These are phyloP conservation scores for Colletotrichum ledebouriae DNA, from an alignment of 2,329 filamentous ascomycete genomes.

Conservation along the genomic window DNA sequence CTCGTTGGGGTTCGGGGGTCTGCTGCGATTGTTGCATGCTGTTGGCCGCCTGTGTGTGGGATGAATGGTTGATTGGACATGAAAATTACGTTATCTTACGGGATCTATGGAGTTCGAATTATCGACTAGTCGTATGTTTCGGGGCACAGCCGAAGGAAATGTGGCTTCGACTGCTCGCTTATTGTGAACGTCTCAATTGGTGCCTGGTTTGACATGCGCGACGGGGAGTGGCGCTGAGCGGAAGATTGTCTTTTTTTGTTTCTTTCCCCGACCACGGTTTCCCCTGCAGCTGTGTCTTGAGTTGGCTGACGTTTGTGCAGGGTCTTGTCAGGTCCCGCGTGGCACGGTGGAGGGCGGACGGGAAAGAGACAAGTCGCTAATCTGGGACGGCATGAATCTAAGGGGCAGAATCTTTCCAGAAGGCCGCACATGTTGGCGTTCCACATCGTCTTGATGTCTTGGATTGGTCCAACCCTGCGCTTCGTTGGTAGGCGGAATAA, in stretches of 20 bases:
- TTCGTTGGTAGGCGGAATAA: slow-evolving; percentile 23
- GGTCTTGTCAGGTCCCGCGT: slow-evolving; percentile 33
- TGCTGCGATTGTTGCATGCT: slow-evolving; percentile 27
- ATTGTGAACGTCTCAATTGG: slow-evolving; percentile 7
- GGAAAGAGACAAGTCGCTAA: slow-evolving; percentile 38
- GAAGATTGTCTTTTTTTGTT: slow-evolving; percentile 28
- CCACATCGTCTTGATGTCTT: slow-evolving; percentile 39
- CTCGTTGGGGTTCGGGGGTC: slow-evolving; percentile 6
- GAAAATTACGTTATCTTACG: slow-evolving; percentile 9
- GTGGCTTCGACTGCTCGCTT: slow-evolving; percentile 12
- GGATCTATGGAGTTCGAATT: not conserved
- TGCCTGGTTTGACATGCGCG: slow-evolving; percentile 27
- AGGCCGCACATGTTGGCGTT: slow-evolving; percentile 27
- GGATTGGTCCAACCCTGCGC: slow-evolving; percentile 32
- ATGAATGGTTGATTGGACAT: slow-evolving; percentile 21
- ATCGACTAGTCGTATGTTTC: slow-evolving; percentile 23
- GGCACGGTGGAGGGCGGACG: slow-evolving; percentile 28
- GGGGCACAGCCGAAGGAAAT: not conserved
- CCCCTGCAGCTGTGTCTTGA: slow-evolving; percentile 26
- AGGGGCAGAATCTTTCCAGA: slow-evolving; percentile 40
- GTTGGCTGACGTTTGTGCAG: slow-evolving; percentile 32
- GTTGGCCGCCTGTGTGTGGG: slow-evolving; percentile 11
- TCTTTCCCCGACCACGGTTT: slow-evolving; percentile 37
- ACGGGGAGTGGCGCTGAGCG: slow-evolving; percentile 17
- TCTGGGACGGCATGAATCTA: slow-evolving; percentile 37